Evolutionary conservation across 2,329 filamentous ascomycete genomes (phyloP), one percentile per base, ranked within the genome.

Genomic region (Arachnopeziza araneosa): DNA sequence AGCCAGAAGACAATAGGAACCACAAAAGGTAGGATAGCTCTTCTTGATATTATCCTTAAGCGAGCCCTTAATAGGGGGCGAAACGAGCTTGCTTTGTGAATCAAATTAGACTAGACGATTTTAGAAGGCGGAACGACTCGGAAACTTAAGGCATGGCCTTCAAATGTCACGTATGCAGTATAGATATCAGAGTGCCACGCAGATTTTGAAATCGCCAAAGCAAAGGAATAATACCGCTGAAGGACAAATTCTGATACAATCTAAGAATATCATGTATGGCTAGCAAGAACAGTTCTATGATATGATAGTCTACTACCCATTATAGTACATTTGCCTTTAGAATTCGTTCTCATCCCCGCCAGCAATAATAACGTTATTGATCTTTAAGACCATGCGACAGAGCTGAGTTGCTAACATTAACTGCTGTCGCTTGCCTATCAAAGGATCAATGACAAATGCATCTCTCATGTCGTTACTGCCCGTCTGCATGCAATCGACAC

Each of bases 391-490:
- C 93, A 99, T 98, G 67, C 95, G 87, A 81, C 95, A 98, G 68
- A 99, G 81, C 80, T 99, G 95, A 56, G 96, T 99, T 32, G 95
- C 95, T 66, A 99, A 84, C 79, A 97, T 86, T 63, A 99, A 83
- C 78, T 99, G 95, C 79, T 97, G 93, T 77, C 91, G 90, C 84
- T 99, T 99, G 69, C 95, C 95, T 74, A 99, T 99, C 72, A 99
- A 80, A 57, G 95, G 96, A 74, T 99, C 95, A 73, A 99, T 98
- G 67, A 97, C 95, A 76, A 99, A 99, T 67, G 95, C 90, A 69
- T 96, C 87, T 79, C 89, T 93, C 95, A 99, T 99, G 78, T 98
- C 87, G 77, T 97, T 98, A 79, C 83, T 92, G 68, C 95, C 95
- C 44, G 86, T 89, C 75, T 90, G 86, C 95, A 99, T 98, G 82